Base-by-base conservation (phyloP, 148 eudicot genomes). In the Vaccinium corymbosum region DNA sequence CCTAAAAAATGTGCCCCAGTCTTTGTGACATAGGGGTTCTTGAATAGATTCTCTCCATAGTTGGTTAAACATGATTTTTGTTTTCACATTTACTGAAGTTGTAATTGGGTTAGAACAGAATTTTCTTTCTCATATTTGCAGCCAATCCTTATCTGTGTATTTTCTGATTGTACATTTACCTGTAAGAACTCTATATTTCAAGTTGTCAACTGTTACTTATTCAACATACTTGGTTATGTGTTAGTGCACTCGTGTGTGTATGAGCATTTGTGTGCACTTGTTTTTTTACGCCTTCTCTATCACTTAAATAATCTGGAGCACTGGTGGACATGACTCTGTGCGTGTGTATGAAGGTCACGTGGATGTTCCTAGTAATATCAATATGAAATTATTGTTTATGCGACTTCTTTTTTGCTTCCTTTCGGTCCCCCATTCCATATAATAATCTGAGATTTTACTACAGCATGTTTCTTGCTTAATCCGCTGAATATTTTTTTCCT, bases 261-360 rank as follows among this genome's bases (percentile, higher is more conserved):
- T 25, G 35, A 19, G 56, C 4, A 15, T 78, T 29, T 22, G 3
- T 25, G 80, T 77, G 35, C 38, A 68, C 17, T 68, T 68, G 35
- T 35, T 27, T 6, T 78, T 22, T 77, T 49, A n/a, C 61, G 80
- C 35, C 35, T 77, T 77, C 59, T 75, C 78, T 75, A 46, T 75
- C 53, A 42, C 22, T 75, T 75, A 2, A 2, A 46, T 75, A 8
- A 42, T 14, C 17, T 29, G 73, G 57, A 68, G 42, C 19, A 1
- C 19, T 68, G 73, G 71, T 64, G 25, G 14, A 64, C 25, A 22
- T 14, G 11, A 8, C 29, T n/a, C 29, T 56, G 1, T 56, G 7
- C 2, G 32, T 10, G 27, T 62, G 68, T 22, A 14, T 64, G 11
- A 64, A 22, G 29, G 68, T 38, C 38, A 68, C 17, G 13, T 68